Conservation (phyloP, 495 filamentous ascomycete genomes). For the Penicillium canariense region DNA sequence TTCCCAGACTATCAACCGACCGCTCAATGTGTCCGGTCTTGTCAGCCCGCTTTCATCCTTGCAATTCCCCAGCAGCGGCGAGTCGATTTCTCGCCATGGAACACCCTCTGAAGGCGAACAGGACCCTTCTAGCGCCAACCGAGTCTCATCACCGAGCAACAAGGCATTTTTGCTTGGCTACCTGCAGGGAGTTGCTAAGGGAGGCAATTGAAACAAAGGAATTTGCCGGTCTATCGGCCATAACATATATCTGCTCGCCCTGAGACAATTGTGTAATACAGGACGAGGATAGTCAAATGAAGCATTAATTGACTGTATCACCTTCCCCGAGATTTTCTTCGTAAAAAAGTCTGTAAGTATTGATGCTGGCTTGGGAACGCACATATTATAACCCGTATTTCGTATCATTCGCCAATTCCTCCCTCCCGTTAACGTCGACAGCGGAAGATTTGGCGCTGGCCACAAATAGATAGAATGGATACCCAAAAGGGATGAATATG, state of each 20-base stretch:
- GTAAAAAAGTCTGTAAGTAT: too few species aligned
- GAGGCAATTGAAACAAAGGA: slow-evolving; percentile 29
- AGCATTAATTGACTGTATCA: neutral
- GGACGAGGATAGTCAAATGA: neutral
- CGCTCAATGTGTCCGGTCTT: slow-evolving; percentile 28
- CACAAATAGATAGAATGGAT: too few species aligned
- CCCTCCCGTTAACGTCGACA: too few species aligned
- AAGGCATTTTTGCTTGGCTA: slow-evolving; percentile 79
- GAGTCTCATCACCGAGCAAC: slow-evolving; percentile 64
- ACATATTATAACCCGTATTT: too few species aligned
- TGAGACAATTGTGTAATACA: slow-evolving; percentile 1
- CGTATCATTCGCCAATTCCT: too few species aligned
- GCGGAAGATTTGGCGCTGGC: too few species aligned
- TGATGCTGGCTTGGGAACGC: too few species aligned
- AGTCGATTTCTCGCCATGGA: slow-evolving; percentile 40
- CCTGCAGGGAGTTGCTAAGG: slow-evolving; percentile 59
- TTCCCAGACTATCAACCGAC: slow-evolving; percentile 19
- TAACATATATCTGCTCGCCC: neutral
- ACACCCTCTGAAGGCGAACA: slow-evolving; percentile 44
- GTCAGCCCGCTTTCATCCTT: slow-evolving; percentile 50
- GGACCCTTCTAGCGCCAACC: slow-evolving; percentile 40
- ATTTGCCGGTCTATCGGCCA: neutral
- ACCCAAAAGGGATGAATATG: too few species aligned
- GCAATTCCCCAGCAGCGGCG: slow-evolving; percentile 34
- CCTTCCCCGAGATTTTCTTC: neutral